phyloP scores from a whole-genome alignment of 148 eudicot species.

The Chenopodium formosanum region DNA sequence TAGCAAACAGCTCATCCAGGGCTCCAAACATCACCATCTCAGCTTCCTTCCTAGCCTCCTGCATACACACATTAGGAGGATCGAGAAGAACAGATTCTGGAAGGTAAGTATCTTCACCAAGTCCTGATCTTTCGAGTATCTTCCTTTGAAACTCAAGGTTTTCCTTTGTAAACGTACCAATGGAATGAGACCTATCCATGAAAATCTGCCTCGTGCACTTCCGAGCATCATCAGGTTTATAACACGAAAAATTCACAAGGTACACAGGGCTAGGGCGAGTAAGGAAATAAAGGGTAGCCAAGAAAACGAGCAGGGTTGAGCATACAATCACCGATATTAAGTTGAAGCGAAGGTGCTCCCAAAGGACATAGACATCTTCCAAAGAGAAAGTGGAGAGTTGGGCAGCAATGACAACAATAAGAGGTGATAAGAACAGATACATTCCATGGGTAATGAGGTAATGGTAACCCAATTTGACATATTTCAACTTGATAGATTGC shows the following conservation, averaged over 20 bases:
- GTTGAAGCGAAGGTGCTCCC: conserved; percentile 46
- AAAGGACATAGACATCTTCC: conserved; percentile 39
- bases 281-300: conserved; percentile 45
- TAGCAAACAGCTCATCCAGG: conserved; percentile 50
- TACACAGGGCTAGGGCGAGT: conserved; percentile 58
- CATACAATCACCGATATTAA: conserved; percentile 45
- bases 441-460: conserved; percentile 57
- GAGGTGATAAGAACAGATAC: conserved; percentile 40
- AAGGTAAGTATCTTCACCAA: conserved; percentile 49
- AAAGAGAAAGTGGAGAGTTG: conserved; percentile 48
- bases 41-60: conserved; percentile 55
- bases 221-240: conserved; percentile 47
- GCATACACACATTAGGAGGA: conserved; percentile 53
- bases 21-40: conserved; percentile 59
- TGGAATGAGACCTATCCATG: conserved; percentile 42
- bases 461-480: conserved; percentile 59
- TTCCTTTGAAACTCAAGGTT: conserved; percentile 48
- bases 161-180: conserved; percentile 38
- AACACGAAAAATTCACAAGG: conserved; percentile 58
- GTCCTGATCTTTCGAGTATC: conserved; percentile 53
- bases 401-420: conserved; percentile 36
- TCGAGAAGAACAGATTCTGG: conserved; percentile 45
- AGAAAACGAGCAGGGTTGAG: conserved; percentile 43
- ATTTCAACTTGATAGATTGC: conserved; percentile 52
- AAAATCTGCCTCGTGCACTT: conserved; percentile 49